Evolutionary conservation across 2,329 filamentous ascomycete species (phyloP).

Genomic region (Chaetomium sp.): DNA sequence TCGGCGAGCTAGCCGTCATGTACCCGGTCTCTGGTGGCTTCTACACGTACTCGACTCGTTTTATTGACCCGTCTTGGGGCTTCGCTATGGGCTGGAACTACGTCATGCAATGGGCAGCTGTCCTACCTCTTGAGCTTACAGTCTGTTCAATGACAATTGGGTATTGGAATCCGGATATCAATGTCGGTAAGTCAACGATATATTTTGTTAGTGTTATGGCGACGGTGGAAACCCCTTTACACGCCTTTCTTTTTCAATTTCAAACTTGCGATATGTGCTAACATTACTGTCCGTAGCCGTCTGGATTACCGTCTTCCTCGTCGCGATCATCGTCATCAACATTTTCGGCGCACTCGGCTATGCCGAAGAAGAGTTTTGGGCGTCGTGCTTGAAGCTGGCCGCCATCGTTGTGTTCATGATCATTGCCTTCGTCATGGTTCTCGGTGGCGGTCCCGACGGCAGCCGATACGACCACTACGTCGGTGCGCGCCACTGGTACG

Average conservation of each 20-base stretch:
- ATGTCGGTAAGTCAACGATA: conserved; percentile 25
- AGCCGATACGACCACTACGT: conserved; percentile 36
- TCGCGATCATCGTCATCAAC: conserved; percentile 45
- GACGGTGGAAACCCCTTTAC: too few relatives aligned
- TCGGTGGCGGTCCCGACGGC: conserved; percentile 48
- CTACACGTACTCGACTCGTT: conserved; percentile 55
- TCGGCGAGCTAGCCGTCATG: conserved; percentile 56
- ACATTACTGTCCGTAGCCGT: conserved; percentile 24
- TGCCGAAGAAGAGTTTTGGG: conserved; percentile 51
- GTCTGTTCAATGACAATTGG: conserved; percentile 45
- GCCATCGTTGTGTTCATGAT: conserved; percentile 58
- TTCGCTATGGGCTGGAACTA: conserved; percentile 49
- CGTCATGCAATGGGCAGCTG: conserved; percentile 45
- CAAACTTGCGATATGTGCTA: too few relatives aligned
- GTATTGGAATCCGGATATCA: conserved; percentile 45
- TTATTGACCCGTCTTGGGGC: conserved; percentile 56
- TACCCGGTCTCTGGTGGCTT: conserved; percentile 58
- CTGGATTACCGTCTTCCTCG: conserved; percentile 49
- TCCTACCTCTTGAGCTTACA: conserved; percentile 45
- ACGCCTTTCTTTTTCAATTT: too few relatives aligned
- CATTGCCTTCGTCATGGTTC: conserved; percentile 49
- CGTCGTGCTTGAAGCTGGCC: conserved; percentile 48
- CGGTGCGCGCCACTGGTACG: conserved; percentile 38
- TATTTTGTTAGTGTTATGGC: neutral
- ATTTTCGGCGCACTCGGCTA: conserved; percentile 49